These are phyloP conservation scores for Trichosporon inkin DNA, from an alignment of 1,284 basidiomycete genomes.

Conservation along the genomic window DNA sequence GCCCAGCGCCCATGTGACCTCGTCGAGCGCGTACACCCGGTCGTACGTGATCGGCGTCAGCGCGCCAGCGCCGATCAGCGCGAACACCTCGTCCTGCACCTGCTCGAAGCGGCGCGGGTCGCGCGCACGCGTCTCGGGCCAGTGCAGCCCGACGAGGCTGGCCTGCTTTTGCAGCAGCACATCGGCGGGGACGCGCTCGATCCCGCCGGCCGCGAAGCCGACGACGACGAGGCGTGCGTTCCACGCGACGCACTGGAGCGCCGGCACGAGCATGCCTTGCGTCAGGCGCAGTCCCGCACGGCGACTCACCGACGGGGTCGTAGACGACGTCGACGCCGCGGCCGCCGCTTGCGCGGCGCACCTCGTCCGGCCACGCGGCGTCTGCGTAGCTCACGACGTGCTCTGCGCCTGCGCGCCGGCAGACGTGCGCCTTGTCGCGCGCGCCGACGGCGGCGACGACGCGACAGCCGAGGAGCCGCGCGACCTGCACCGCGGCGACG, in stretches of 20 bases:
- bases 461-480: slow-evolving; percentile 59
- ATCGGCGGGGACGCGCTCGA: slow-evolving; percentile 70
- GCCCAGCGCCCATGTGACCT: slow-evolving; percentile 57
- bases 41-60: slow-evolving; percentile 70
- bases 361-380: slow-evolving; percentile 52
- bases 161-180: slow-evolving; percentile 83
- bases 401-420: slow-evolving; percentile 49
- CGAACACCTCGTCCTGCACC: slow-evolving; percentile 72
- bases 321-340: slow-evolving; percentile 82
- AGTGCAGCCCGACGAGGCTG: slow-evolving; percentile 73
- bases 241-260: slow-evolving; percentile 86
- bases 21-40: slow-evolving; percentile 66
- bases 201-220: slow-evolving; percentile 1
- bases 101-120: slow-evolving; percentile 63
- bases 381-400: slow-evolving; percentile 50
- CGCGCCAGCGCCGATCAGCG: slow-evolving; percentile 64
- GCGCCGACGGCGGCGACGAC: slow-evolving; percentile 53
- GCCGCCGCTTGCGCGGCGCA: slow-evolving; percentile 64
- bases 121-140: slow-evolving; percentile 71
- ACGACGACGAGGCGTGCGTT: slow-evolving; percentile 53
- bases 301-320: slow-evolving; percentile 62
- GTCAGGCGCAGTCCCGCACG: too few species aligned
- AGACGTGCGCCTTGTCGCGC: slow-evolving; percentile 50
- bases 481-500: slow-evolving; percentile 81
- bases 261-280: slow-evolving; percentile 47